Base-by-base conservation (phyloP, 352 stramenopile species). In the Globisporangium nunn region DNA sequence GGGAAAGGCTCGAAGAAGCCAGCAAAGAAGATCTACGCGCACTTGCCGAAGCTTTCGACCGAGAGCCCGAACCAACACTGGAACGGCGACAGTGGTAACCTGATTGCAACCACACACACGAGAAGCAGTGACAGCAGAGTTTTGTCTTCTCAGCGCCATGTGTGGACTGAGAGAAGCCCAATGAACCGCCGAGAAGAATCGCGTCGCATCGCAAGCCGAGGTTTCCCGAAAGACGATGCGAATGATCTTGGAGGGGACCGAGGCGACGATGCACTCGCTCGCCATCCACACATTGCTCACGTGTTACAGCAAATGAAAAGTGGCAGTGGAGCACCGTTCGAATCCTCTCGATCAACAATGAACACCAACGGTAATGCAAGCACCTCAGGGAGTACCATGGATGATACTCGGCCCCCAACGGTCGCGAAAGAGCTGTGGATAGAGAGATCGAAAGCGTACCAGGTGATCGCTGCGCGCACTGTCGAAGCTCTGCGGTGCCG, bases 391-490 rank as follows among this genome's bases (percentile, higher is more conserved):
- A 52, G 8, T 6, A 29, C 61, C 33, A 11, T 15, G 50, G 15
- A 54, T 18, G 15, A 54, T 11, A 39, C 18, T 15, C 54, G 37
- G 5, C 52, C 44, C n/a, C n/a, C n/a, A 6, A 51, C 43, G 12
- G 40, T 35, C 18, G 47, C 44, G 23, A 10, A 45, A 1, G 71
- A 85, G 11, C 71, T 81, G 48, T 88, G 78, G 78, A 39, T 18
- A 2, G 69, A 83, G 44, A 67, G 78, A 17, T 76, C 67, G 3
- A 56, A 49, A 3, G 81, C 67, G 54, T 86, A 88, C 47, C 66
- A 75, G 41, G 67, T 58, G 29, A 78, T 88, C 30, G 75, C 71
- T 3, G 6, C 43, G 3, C 66, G 75, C 15, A 56, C 63, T 8
- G 39, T 51, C 8, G 52, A 73, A 10, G 64, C 68, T 14, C 53